Base-by-base conservation (phyloP, 2,329 filamentous ascomycete species). In the Clonostachys sp. region DNA sequence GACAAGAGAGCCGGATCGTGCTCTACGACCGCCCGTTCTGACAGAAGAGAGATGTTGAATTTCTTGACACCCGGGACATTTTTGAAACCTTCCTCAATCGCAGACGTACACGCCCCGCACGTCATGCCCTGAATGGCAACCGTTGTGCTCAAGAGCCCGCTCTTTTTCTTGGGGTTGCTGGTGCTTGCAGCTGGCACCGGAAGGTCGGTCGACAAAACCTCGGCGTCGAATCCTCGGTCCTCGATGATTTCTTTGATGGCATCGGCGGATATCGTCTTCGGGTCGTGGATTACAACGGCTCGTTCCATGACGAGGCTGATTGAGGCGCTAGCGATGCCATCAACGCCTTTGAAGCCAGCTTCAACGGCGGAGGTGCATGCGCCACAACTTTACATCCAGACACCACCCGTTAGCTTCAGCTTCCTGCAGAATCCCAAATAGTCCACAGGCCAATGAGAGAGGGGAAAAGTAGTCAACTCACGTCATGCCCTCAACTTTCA, bases 301-400 rank as follows among this genome's bases (percentile, higher is more conserved):
- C 92, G 84, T 67, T 96, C 91, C 83, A 96, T 95, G 48, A 96
- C 87, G 57, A 99, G 73, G 63, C 90, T 96, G 58, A 99, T 87
- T 10, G 91, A 95, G 50, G 97, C 90, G 57, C 79, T 90, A 53
- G 87, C 88, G 10, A 94, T 84, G 47, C 94, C 92, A 38, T 86
- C 76, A 6, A 95, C 79, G 55, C 80, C 82, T 59, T 89, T 87
- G 71, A 99, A 95, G 55, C 88, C 94, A 50, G 86, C 82, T 75
- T 97, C 92, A 57, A 99, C 86, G n/a, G 94, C 86, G 41, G 91
- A 95, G 30, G 92, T 96, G 65, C 94, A 99, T 57, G 92, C 87
- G 62, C 92, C 91, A 71, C 94, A 99, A 54, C 79, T 83, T 77
- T 80, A 74, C 78, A 24, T 38, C 18, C 14, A 39, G 14, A n/a